These are phyloP conservation scores for Eucalyptus virginea DNA, from an alignment of 345 rosid genomes.

Conservation along the genomic window DNA sequence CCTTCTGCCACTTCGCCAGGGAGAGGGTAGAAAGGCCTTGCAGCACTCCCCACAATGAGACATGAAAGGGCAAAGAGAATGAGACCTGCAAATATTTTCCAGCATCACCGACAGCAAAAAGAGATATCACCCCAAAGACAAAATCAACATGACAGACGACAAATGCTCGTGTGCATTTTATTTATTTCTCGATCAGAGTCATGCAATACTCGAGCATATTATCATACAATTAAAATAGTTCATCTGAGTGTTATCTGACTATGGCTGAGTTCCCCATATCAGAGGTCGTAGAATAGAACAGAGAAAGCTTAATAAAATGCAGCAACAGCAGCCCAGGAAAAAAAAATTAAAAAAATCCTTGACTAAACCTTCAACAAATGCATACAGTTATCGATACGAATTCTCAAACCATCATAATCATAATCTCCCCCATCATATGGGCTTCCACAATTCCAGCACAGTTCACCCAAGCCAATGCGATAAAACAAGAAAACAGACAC, in stretches of 20 bases:
- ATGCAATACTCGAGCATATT: neutral
- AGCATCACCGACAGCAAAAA: neutral
- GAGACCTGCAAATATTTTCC: slow-evolving; percentile 24
- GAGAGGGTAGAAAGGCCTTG: slow-evolving; percentile 71
- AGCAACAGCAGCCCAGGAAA: neutral
- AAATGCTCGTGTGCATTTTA: neutral
- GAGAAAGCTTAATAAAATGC: neutral
- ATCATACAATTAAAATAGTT: neutral
- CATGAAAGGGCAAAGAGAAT: slow-evolving; percentile 27
- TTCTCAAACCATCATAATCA: neutral
- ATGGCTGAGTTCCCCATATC: neutral
- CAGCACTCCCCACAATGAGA: slow-evolving; percentile 27
- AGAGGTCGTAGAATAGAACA: neutral
- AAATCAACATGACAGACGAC: neutral
- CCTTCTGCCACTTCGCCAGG: slow-evolving; percentile 44
- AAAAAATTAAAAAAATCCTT: neutral
- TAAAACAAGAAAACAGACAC: neutral
- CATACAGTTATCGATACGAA: neutral
- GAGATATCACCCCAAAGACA: neutral
- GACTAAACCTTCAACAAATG: neutral
- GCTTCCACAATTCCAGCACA: neutral
- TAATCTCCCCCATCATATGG: neutral
- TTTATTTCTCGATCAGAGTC: neutral
- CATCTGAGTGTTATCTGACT: neutral
- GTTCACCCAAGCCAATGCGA: neutral